Base-by-base conservation (phyloP, 768 basidiomycete species). In the Boletellus ananiceps region DNA sequence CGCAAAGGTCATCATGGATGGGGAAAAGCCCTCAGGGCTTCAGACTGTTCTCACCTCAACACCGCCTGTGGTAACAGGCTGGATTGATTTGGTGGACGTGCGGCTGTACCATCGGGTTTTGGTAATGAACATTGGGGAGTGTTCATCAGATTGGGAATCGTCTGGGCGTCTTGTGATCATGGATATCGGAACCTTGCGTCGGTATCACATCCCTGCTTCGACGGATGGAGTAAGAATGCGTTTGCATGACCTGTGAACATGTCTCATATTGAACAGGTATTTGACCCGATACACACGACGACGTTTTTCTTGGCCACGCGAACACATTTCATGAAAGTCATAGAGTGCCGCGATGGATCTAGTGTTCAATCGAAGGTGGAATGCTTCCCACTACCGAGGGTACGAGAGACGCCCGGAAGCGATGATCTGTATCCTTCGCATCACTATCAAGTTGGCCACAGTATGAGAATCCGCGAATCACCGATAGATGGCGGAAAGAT, bases 41-140 rank as follows among this genome's bases (percentile, higher is more conserved):
- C 41, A 40, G 27, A 19, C 37, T 16, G 15, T 52, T n/a, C 16
- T 52, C 18, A 47, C 29, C 11, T 52, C 29, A 5, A 27, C 25
- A 40, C 38, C 31, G 2, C 37, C 37, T 12, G 12, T 11, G 4
- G 19, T 36, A 2, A 12, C 25, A 31, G 39, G 46, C 18, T 54
- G 50, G 53, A 27, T 27, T 33, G 21, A 47, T 14, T 35, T 40
- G 18, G 33, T 40, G 8, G 14, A 40, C 15, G 42, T 52, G 27
- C 45, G 13, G 42, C 27, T 54, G 51, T 44, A 53, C 11, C 32
- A 47, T 36, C 45, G 50, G 4, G 33, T 55, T 36, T 46, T 54
- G n/a, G 34, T 55, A 7, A 35, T 55, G 12, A 55, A 44, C 15
- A 12, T 53, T 29, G 44, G 54, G n/a, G 44, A 45, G 8, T 23